A percentile compares a stretch with the other conserved stretches of the same genome.
These are phyloP conservation scores for Talaromyces sp. DNA, from an alignment of 2,329 filamentous ascomycete genomes.

Conservation along the genomic window DNA sequence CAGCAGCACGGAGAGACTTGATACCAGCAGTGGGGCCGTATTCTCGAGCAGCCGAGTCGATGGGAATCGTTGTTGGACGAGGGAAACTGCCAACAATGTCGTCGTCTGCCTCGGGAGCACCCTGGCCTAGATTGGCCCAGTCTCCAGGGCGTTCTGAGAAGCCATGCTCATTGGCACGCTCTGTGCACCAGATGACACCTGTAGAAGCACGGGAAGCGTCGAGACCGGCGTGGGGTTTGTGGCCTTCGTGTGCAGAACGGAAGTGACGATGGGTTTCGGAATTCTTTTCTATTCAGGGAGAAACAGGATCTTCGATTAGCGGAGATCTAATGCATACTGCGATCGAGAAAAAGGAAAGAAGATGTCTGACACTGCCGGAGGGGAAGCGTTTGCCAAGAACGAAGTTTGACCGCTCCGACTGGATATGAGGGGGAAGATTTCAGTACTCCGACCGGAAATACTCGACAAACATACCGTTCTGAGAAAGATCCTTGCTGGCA, in stretches of 20 bases:
- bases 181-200: slow-evolving; percentile 77
- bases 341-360: background rate
- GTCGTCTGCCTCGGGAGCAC: slow-evolving; percentile 89
- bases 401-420: slow-evolving; percentile 1
- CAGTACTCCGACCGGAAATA: background rate
- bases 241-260: slow-evolving; percentile 83
- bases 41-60: slow-evolving; percentile 75
- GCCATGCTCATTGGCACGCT: slow-evolving; percentile 79
- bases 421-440: background rate
- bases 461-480: slow-evolving; percentile 40
- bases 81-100: slow-evolving; percentile 87
- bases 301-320: slow-evolving; percentile 32
- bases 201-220: slow-evolving; percentile 85
- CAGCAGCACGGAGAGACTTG: slow-evolving; percentile 81
- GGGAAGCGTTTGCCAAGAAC: slow-evolving; percentile 7
- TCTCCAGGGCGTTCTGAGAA: slow-evolving; percentile 74
- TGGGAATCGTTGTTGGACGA: slow-evolving; percentile 72
- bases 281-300: slow-evolving; percentile 65
- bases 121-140: slow-evolving; percentile 94
- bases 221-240: slow-evolving; percentile 85
- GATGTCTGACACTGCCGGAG: background rate
- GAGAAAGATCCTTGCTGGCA: slow-evolving; percentile 42
- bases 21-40: slow-evolving; percentile 95
- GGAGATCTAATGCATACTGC: background rate
- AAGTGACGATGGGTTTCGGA: slow-evolving; percentile 88